These are phyloP conservation scores for Wickerhamomyces xylosicus DNA, from an alignment of 805 yeast species.

Conservation along the genomic window DNA sequence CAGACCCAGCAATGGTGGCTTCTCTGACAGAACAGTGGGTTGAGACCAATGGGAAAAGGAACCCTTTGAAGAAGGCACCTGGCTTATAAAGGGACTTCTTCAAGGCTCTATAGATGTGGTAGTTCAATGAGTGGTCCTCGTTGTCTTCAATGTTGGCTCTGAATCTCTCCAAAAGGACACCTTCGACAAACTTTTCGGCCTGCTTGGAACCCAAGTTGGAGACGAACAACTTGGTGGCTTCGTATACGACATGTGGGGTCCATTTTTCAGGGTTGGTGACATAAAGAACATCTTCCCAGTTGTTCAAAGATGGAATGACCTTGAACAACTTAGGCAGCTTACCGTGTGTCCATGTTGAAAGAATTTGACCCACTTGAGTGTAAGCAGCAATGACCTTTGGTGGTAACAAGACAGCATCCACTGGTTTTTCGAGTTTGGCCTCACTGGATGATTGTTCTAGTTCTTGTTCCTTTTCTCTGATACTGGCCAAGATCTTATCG, in stretches of 20 bases:
- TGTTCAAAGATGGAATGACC: constrained; percentile 82
- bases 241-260: constrained; percentile 93
- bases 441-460: constrained; percentile 29
- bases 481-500: constrained; percentile 87
- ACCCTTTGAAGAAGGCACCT: constrained; percentile 95
- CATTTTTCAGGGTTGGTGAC: constrained; percentile 89
- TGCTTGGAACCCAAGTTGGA: constrained; percentile 82
- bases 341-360: constrained; percentile 88
- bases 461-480: constrained; percentile 74
- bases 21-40: constrained; percentile 86
- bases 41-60: constrained; percentile 83
- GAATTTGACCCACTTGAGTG: constrained; percentile 78
- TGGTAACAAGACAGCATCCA: constrained; percentile 78
- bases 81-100: constrained; percentile 94
- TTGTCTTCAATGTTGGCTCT: constrained; percentile 61
- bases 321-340: constrained; percentile 94
- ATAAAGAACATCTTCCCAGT: constrained; percentile 92
- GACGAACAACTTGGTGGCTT: constrained; percentile 89
- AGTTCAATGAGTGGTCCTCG: constrained; percentile 73
- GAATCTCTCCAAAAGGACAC: constrained; percentile 61
- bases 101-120: constrained; percentile 85
- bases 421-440: constrained; percentile 29
- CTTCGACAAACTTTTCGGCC: constrained; percentile 73
- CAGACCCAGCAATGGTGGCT: constrained; percentile 91
- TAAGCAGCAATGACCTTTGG: constrained; percentile 95